Evolutionary conservation across 768 basidiomycete genomes (phyloP).

Genomic region (Leccinum rimulosum): DNA sequence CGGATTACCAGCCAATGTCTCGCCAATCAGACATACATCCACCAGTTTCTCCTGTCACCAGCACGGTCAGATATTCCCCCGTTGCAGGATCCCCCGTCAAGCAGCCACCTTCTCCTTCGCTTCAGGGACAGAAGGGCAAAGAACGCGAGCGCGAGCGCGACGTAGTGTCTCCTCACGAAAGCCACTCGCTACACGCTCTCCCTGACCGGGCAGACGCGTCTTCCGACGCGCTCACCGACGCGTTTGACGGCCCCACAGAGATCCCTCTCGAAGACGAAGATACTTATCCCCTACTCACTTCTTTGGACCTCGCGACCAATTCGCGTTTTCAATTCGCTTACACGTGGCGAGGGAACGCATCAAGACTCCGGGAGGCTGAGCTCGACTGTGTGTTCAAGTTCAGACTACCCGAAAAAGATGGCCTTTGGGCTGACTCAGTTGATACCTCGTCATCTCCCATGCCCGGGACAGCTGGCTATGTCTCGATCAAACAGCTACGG

Average conservation of each 20-base stretch:
- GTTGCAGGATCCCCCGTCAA: not conserved
- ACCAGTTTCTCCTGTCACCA: not conserved
- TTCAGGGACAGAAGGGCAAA: slow-evolving; percentile 21
- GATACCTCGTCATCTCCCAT: slow-evolving; percentile 1
- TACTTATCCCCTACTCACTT: slow-evolving; percentile 14
- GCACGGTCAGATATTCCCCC: not conserved
- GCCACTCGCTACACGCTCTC: not conserved
- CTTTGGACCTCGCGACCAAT: slow-evolving; percentile 17
- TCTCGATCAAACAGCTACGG: slow-evolving; percentile 8
- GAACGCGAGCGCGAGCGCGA: slow-evolving; percentile 18
- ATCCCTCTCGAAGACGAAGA: slow-evolving; percentile 21
- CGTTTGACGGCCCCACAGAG: slow-evolving; percentile 1
- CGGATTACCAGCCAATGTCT: slow-evolving; percentile 16
- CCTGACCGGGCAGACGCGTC: not conserved
- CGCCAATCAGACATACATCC: not conserved
- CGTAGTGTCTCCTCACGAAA: not conserved
- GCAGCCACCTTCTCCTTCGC: not conserved
- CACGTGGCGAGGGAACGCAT: slow-evolving; percentile 16
- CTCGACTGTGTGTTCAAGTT: slow-evolving; percentile 6
- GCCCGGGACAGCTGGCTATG: slow-evolving; percentile 7
- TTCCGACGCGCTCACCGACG: slow-evolving; percentile 7
- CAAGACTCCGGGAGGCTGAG: slow-evolving; percentile 11
- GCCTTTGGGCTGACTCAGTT: slow-evolving; percentile 2
- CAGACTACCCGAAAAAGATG: not conserved
- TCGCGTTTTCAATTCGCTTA: slow-evolving; percentile 25